Evolutionary conservation across 2,329 filamentous ascomycete species (phyloP), one percentile per base, ranked within the genome.

Genomic region (Colletotrichum liaoningense): DNA sequence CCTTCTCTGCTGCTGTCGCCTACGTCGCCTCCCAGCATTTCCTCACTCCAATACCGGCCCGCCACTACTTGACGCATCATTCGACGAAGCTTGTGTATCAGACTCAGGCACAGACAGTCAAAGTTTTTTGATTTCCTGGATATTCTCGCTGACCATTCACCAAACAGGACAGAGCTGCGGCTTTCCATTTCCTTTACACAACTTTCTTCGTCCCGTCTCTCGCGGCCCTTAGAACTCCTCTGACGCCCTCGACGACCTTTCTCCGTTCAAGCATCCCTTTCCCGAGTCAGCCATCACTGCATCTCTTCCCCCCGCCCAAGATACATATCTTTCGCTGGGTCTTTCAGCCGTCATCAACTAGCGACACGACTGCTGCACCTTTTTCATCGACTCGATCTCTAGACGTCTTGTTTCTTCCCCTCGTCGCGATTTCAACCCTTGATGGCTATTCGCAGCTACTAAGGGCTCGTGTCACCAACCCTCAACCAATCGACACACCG

Each of bases 71-170:
- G 73, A 75, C 73, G 73, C 73, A 74, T 65, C 64, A 59, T 70
- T 67, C 65, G 65, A 70, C 73, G 70, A 63, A 66, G 65, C 70
- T 65, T 65, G 62, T 75, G 73, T 74, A 35, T 74, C 72, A 74
- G 72, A 74, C 72, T 55, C 72, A 74, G 72, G 72, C 72, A 74
- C 72, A 74, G 67, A 74, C 62, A 24, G 67, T 74, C 62, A 71
- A 67, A 72, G 67, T 72, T 72, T 74, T 74, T 28, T 16, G 63
- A 38, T 42, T 70, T 33, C n/a, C 24, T 14, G 49, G 62, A 54
- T 63, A 26, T 38, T 63, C 35, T 63, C 30, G 63, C 72, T 74
- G 63, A 74, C 68, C 19, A 26, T 58, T 30, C 11, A 58, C 24
- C 57, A 63, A 57, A 28, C 16, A 49, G 66, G 67, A 67, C 33